These are phyloP conservation scores for Komagataella pastoris DNA, from an alignment of 805 yeast genomes.

Conservation along the genomic window DNA sequence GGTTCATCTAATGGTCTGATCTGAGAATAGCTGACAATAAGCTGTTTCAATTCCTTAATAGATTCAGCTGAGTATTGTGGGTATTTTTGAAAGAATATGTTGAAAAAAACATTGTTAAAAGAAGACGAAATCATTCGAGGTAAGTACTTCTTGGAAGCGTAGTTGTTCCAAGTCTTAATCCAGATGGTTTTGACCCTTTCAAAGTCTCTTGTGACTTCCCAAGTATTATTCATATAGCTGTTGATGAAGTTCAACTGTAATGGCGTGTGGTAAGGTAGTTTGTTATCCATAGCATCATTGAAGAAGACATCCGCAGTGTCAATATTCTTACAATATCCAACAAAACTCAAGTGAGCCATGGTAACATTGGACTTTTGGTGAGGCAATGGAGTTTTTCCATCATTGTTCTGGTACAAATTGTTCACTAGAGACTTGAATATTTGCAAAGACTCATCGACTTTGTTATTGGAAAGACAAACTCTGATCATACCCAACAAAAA, in stretches of 20 bases:
- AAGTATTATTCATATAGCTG: slow-evolving; percentile 46
- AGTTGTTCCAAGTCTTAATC: slow-evolving; percentile 46
- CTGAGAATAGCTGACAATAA: slow-evolving; percentile 41
- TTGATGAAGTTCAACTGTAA: slow-evolving; percentile 66
- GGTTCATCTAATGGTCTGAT: slow-evolving; percentile 60
- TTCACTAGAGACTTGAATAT: slow-evolving; percentile 48
- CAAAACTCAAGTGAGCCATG: slow-evolving; percentile 65
- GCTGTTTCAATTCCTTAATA: slow-evolving; percentile 37
- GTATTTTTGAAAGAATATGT: slow-evolving; percentile 49
- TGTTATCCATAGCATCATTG: slow-evolving; percentile 53
- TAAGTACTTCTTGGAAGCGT: slow-evolving; percentile 32
- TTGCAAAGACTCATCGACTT: slow-evolving; percentile 51
- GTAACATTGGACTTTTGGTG: slow-evolving; percentile 34
- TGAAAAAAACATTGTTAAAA: slow-evolving; percentile 54
- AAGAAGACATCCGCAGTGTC: slow-evolving; percentile 62
- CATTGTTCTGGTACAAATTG: slow-evolving; percentile 23
- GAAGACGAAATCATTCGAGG: slow-evolving; percentile 63
- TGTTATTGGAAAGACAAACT: slow-evolving; percentile 53
- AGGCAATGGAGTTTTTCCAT: slow-evolving; percentile 11
- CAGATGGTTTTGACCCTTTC: slow-evolving; percentile 48
- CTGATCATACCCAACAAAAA: slow-evolving; percentile 63
- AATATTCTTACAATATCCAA: slow-evolving; percentile 66
- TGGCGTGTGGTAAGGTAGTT: slow-evolving; percentile 60
- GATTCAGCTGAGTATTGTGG: slow-evolving; percentile 41
- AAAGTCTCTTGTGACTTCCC: slow-evolving; percentile 42